Base-by-base conservation (phyloP, 2,329 filamentous ascomycete species). In the Cytospora schulzeri region DNA sequence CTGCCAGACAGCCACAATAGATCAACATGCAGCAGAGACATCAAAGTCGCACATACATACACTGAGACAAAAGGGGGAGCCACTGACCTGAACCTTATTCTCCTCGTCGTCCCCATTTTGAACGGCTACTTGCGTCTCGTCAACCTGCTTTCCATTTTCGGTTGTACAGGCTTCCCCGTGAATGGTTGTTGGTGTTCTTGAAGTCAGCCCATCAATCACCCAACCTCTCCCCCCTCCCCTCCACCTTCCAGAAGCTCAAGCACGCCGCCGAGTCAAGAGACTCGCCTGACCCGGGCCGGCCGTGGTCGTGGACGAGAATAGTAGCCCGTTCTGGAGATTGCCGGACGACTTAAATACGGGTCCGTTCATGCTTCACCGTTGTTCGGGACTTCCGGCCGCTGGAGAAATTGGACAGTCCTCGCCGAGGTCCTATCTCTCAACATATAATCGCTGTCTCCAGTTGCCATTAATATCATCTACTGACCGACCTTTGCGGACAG, bases 301-400 rank as follows among this genome's bases (percentile, higher is more conserved):
- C 45, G 26, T 61, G 51, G 28, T 61, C 51, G 51, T 61, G 48
- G 45, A 22, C 45, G 45, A 48, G 9, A 22, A 48, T 48, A 12
- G 45, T 50, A 31, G 38, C 38, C 61, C 48, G 38, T 35, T 35
- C 61, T 63, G 61, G 61, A 63, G 55, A 63, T 63, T 58, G 50
- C 61, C 61, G 61, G 61, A 22, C 33, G 45, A 48, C 55, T 58
- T 35, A 48, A 58, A 50, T 48, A 51, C 55, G 22, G 33, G 60
- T 48, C 33, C 48, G 55, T 33, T 35, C 51, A 52, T 41, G 52
- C 52, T n/a, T 33, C 38, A 59, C 57, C 57, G 22, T 38, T 33
- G 31, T 12, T 45, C 60, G 60, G 60, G 52, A 50, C 45, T 53
- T 50, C 60, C 60, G 60, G 60, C 52, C 35, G 26, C 38, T 62